Percentiles rank a stretch among this genome's conserved stretches.
Evolutionary conservation across 345 rosid genomes (phyloP).

Genomic region (Salix exigua): DNA sequence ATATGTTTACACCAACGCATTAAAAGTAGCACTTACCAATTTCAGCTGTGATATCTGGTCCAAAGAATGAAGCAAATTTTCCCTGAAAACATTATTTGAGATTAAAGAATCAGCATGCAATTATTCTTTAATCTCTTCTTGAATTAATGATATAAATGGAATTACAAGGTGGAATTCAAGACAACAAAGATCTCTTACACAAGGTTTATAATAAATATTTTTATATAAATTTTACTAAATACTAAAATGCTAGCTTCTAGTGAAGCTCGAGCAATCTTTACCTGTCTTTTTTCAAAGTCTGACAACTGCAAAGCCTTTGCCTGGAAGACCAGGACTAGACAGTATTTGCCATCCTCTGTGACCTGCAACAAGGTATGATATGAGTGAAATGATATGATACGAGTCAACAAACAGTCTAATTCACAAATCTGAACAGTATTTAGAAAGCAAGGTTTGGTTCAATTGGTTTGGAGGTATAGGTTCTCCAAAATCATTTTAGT

Average conservation of each 20-base stretch:
- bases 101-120: conserved; percentile 12
- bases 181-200: not conserved
- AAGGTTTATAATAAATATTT: not conserved
- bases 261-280: conserved; percentile 15
- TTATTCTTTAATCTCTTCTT: not conserved
- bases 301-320: conserved; percentile 71
- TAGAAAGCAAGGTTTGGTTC: not conserved
- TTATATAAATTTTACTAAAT: not conserved
- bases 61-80: conserved; percentile 89
- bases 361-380: conserved; percentile 40
- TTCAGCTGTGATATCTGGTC: conserved; percentile 82
- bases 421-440: not conserved
- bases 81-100: conserved; percentile 43
- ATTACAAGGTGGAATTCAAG: not conserved
- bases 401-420: not conserved
- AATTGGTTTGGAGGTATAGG: not conserved
- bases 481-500: not conserved
- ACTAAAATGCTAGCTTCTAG: not conserved
- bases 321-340: conserved; percentile 67
- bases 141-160: not conserved
- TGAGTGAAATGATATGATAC: not conserved
- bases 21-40: conserved; percentile 47
- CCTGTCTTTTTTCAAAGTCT: conserved; percentile 88
- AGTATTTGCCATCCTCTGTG: conserved; percentile 71
- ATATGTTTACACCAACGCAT: not conserved